Percentiles rank a stretch among this genome's conserved stretches.
phyloP scores from a whole-genome alignment of 805 yeast genomes.

The Starmerella apis region DNA sequence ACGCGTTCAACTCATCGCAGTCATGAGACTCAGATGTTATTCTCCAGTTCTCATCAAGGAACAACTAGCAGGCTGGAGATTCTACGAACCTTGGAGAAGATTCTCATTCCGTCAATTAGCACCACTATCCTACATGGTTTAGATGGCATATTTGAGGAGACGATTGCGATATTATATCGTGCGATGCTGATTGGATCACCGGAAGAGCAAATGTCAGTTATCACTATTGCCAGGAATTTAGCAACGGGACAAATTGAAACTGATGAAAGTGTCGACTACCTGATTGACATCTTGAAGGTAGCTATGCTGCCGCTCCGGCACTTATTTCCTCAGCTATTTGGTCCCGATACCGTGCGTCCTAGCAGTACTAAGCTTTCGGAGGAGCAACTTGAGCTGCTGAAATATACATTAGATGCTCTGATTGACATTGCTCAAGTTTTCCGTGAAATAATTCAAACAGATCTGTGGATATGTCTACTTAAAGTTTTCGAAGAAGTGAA shows the following conservation, averaged over 20 bases:
- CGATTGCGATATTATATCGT: constrained; percentile 65
- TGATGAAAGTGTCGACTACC: constrained; percentile 57
- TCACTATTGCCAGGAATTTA: constrained; percentile 50
- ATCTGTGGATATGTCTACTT: constrained; percentile 60
- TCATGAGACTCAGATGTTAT: background rate
- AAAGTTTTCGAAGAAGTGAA: constrained; percentile 44
- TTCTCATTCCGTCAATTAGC: constrained; percentile 48
- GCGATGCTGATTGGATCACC: constrained; percentile 45
- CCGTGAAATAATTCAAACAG: constrained; percentile 58
- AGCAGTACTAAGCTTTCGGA: constrained; percentile 5
- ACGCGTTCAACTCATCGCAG: background rate
- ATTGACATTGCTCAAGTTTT: constrained; percentile 55
- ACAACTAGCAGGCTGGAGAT: constrained; percentile 30
- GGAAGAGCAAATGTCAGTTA: constrained; percentile 40
- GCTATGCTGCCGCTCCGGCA: constrained; percentile 52
- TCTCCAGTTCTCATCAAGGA: background rate
- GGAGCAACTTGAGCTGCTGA: constrained; percentile 33
- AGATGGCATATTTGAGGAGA: constrained; percentile 45
- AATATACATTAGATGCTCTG: constrained; percentile 41
- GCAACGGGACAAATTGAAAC: constrained; percentile 39
- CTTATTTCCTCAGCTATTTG: constrained; percentile 49
- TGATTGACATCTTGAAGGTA: constrained; percentile 70
- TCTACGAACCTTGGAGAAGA: constrained; percentile 41
- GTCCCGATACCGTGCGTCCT: constrained; percentile 29
- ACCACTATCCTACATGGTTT: constrained; percentile 38